Percentiles rank a stretch among this genome's conserved stretches.
These are phyloP conservation scores for Oryza meyeriana DNA, from an alignment of 176 grass and related monocot genomes.

Conservation along the genomic window DNA sequence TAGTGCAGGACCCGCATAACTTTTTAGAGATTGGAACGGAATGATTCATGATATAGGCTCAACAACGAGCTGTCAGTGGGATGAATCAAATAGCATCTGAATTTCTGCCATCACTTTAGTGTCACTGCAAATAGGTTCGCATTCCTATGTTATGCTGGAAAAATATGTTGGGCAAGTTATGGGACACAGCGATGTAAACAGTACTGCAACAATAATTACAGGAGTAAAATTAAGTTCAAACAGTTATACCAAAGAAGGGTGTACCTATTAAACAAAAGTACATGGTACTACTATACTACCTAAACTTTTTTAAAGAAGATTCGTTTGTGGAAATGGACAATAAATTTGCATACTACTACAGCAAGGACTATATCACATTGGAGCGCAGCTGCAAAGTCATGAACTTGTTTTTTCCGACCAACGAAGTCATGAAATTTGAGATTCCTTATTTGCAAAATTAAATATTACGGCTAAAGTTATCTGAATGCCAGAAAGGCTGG, in stretches of 20 bases:
- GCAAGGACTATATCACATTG: not conserved
- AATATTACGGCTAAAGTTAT: not conserved
- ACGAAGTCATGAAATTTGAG: not conserved
- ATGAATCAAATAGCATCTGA: slow-evolving; percentile 58
- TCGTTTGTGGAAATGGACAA: not conserved
- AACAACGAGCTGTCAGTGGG: slow-evolving; percentile 48
- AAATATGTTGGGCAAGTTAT: not conserved
- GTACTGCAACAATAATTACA: not conserved
- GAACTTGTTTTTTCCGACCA: not conserved
- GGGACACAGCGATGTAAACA: not conserved
- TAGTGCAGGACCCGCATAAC: slow-evolving; percentile 85
- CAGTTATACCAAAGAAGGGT: not conserved
- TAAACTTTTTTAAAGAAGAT: not conserved
- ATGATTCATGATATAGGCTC: slow-evolving; percentile 91
- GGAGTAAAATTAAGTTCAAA: not conserved
- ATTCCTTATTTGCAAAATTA: not conserved
- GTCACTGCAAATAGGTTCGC: slow-evolving; percentile 40
- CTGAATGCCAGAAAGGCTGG: not conserved
- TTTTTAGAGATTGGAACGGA: slow-evolving; percentile 78
- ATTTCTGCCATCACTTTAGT: slow-evolving; percentile 55
- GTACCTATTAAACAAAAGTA: not conserved
- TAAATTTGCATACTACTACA: not conserved
- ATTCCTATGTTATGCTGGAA: not conserved
- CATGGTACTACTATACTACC: not conserved
- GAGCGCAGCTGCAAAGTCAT: not conserved